Evolutionary conservation across 306 rosid species (phyloP), one percentile per base, ranked within the genome.

Genomic region (Quercus bicolor): DNA sequence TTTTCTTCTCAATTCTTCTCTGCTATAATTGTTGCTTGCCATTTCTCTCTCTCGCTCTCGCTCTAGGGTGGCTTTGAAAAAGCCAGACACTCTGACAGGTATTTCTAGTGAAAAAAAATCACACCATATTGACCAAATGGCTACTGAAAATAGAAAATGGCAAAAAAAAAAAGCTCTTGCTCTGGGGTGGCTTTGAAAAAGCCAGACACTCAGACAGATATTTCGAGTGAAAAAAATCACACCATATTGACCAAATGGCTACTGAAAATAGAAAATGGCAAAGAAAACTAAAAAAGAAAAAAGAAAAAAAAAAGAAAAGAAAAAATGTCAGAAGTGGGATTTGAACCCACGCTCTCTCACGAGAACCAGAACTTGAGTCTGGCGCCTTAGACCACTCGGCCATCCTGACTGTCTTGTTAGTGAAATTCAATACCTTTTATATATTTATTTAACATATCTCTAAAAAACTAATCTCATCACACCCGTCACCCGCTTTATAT

Each of bases 1-100:
- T 79, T 88, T 75, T 75, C 87, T 84, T 61, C 97, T 86, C 84
- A 96, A 85, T 62, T 75, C 90, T 56, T 69, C 89, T 71, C 86
- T 78, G 60, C 20, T 74, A 19, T 62, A 77, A 55, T 33, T 51
- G 75, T 82, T 64, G 73, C 79, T 86, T 16, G 85, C 85, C 96
- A 84, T 89, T 9, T 77, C 78, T 72, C 53, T 7, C 60, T 59
- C 60, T 80, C 19, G 15, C 12, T 28, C 21, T 55, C 64, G 31
- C 21, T 20, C 20, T 81, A 4, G 53, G 28, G 31, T 21, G 29
- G 13, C 21, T 64, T 18, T 48, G 66, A 56, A 81, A 43, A 53
- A 10, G 43, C 43, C 43, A 37, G 43, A 37, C 43, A 60, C 66
- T 56, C 48, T 8, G 86, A 80, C 81, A 31, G 82, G 70, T 78